phyloP scores from a whole-genome alignment of 805 yeast genomes.

The Candida montana region DNA sequence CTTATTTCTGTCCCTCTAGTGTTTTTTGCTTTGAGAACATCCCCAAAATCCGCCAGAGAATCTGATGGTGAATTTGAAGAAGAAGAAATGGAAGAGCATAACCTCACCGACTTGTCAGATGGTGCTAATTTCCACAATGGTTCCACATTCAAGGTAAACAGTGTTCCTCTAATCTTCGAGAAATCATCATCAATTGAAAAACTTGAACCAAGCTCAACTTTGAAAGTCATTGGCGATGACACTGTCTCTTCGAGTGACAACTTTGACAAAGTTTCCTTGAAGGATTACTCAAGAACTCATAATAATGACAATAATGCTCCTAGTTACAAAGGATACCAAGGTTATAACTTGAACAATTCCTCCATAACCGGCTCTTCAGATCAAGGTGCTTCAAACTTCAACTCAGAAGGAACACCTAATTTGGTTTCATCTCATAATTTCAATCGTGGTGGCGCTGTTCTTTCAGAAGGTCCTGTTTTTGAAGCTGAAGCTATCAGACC shows the following conservation, averaged over 20 bases:
- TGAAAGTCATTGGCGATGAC: slow-evolving; percentile 22
- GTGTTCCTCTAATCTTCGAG: slow-evolving; percentile 7
- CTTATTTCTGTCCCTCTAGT: slow-evolving; percentile 47
- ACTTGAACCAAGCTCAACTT: slow-evolving; percentile 11
- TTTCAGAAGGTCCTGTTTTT: slow-evolving; percentile 19
- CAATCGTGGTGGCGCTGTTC: slow-evolving; percentile 19
- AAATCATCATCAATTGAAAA: slow-evolving; percentile 14
- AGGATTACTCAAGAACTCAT: slow-evolving; percentile 20
- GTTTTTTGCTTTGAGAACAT: slow-evolving; percentile 31
- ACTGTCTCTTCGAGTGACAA: slow-evolving; percentile 19
- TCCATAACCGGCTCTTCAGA: slow-evolving; percentile 2
- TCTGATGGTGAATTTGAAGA: slow-evolving; percentile 13
- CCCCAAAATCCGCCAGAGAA: slow-evolving; percentile 13
- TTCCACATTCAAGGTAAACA: slow-evolving; percentile 12
- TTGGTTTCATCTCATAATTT: slow-evolving; percentile 22
- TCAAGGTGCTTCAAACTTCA: neutral
- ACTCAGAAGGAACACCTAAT: slow-evolving; percentile 22
- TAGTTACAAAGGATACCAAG: slow-evolving; percentile 10
- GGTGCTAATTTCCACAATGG: slow-evolving; percentile 16
- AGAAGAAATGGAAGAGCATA: neutral
- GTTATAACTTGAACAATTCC: slow-evolving; percentile 9
- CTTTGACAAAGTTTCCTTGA: slow-evolving; percentile 20
- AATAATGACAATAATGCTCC: slow-evolving; percentile 5
- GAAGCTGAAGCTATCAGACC: slow-evolving; percentile 22
- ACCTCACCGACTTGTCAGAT: slow-evolving; percentile 24